Conservation (phyloP, 306 rosid genomes). For the Cicer cuneatum region DNA sequence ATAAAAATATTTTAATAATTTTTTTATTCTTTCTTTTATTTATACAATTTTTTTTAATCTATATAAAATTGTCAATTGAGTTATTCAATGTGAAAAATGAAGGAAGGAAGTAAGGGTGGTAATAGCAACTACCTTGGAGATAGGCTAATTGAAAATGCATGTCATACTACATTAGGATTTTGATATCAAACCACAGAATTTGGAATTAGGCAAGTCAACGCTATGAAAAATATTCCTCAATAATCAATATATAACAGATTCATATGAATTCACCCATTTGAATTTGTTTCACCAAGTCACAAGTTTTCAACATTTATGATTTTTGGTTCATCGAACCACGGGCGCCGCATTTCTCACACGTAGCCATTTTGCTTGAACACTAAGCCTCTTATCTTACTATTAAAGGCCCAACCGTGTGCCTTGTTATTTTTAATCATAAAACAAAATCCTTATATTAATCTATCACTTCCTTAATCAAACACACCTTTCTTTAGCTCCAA, state of each 20-base stretch:
- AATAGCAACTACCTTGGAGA: no score
- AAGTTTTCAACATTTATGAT: background rate
- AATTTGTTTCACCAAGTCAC: constrained; percentile 5
- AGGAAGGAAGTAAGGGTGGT: no score
- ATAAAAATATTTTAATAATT: no score
- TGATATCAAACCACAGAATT: background rate
- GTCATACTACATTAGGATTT: background rate
- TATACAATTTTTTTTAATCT: no score
- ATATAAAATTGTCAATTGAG: no score
- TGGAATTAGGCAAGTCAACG: background rate
- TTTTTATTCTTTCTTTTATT: no score
- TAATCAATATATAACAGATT: background rate
- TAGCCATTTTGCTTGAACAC: constrained; percentile 31
- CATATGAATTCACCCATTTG: background rate
- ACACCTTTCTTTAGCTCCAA: constrained; percentile 50
- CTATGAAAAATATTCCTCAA: background rate
- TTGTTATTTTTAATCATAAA: constrained; percentile 17
- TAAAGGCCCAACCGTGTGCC: constrained; percentile 59
- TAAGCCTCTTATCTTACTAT: constrained; percentile 29
- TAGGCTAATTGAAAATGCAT: no score
- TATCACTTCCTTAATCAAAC: constrained; percentile 34
- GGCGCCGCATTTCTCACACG: constrained; percentile 40
- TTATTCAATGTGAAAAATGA: no score
- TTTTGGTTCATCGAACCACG: constrained; percentile 38
- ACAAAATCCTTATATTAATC: constrained; percentile 13